phyloP scores from a whole-genome alignment of 176 grass and related monocot species.

The Cenchrus americanus region DNA sequence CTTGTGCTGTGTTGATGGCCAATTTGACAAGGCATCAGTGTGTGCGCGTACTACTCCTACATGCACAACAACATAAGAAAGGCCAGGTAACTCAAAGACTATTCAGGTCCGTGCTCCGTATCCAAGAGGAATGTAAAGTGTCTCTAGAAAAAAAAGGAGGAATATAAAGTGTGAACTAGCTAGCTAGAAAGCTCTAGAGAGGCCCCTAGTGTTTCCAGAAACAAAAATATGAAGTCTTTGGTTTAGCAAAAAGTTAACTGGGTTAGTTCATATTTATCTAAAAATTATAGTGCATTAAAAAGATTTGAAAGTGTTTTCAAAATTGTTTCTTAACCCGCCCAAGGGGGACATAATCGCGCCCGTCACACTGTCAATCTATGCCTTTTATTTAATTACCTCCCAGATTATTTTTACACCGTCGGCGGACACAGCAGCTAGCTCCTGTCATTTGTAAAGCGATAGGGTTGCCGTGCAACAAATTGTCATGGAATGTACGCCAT shows the following conservation, averaged over 20 bases:
- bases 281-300: not conserved
- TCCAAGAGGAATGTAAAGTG: not conserved
- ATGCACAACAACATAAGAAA: not conserved
- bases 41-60: not conserved
- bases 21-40: not conserved
- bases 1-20: not conserved
- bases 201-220: not conserved
- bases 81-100: not conserved
- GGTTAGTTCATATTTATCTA: not conserved
- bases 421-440: not conserved
- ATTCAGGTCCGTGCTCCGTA: not conserved
- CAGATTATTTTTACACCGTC: not conserved
- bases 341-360: not conserved
- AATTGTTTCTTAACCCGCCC: not conserved
- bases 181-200: not conserved
- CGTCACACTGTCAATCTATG: not conserved
- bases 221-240: not conserved
- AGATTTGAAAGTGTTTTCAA: not conserved
- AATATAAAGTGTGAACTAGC: not conserved
- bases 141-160: not conserved
- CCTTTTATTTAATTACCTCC: not conserved
- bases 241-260: not conserved
- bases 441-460: not conserved
- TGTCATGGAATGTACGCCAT: not conserved
- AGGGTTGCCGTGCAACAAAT: slow-evolving; percentile 1